Conservation (phyloP, 441 rosid species). For the Populus hybrid region DNA sequence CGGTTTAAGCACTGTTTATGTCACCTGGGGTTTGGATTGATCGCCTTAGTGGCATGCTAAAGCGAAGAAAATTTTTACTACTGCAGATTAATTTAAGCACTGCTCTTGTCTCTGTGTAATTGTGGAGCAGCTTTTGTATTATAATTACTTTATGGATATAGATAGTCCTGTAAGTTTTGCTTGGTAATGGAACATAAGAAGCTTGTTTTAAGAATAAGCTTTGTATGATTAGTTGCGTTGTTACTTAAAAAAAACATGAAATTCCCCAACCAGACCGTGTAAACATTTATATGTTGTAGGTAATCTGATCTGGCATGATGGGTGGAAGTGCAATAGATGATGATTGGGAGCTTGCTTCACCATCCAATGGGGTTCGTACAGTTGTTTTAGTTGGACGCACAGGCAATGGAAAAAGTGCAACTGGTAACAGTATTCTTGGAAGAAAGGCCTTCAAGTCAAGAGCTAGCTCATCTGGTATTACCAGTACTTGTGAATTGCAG, state of each 20-base stretch:
- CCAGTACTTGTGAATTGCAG: conserved; percentile 60
- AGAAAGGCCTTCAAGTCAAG: conserved; percentile 60
- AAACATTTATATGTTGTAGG: conserved; percentile 5
- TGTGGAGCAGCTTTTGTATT: background rate
- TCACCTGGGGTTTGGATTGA: background rate
- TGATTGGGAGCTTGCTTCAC: conserved; percentile 73
- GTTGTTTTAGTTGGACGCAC: conserved; percentile 85
- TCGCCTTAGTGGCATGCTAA: background rate
- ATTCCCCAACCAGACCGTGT: background rate
- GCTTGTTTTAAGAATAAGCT: background rate
- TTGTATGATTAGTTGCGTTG: background rate
- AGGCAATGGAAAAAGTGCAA: conserved; percentile 90
- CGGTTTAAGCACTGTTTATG: background rate
- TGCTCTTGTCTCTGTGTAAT: background rate
- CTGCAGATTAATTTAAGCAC: background rate
- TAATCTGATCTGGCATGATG: conserved; percentile 33
- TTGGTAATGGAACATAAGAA: background rate
- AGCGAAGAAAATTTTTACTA: no score
- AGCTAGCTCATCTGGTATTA: conserved; percentile 62
- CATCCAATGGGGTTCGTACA: conserved; percentile 40
- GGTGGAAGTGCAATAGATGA: conserved; percentile 73
- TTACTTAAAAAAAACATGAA: background rate
- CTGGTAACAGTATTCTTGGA: conserved; percentile 84
- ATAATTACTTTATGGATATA: background rate
- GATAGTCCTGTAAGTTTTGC: background rate